Conservation (phyloP, 2,329 filamentous ascomycete genomes). For the Aspergillus nomiae region DNA sequence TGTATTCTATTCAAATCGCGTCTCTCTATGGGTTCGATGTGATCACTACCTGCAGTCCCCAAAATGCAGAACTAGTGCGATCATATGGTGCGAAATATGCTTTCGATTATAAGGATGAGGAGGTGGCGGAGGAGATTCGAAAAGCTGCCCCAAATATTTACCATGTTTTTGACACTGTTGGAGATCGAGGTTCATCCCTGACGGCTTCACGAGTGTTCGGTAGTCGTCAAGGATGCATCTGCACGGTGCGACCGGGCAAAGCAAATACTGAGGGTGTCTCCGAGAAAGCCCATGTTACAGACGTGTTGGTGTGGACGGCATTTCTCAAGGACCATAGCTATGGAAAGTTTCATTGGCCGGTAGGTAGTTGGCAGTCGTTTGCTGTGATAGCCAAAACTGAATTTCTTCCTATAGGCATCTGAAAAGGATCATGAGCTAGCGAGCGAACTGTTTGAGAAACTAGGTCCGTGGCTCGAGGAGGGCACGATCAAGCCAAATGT, state of each 20-base stretch:
- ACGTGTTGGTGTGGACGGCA: constrained; percentile 48
- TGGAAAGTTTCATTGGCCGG: constrained; percentile 39
- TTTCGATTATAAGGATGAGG: constrained; percentile 45
- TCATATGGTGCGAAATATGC: constrained; percentile 36
- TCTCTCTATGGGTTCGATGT: constrained; percentile 34
- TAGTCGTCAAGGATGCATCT: constrained; percentile 28
- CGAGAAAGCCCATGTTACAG: constrained; percentile 36
- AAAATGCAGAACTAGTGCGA: constrained; percentile 35
- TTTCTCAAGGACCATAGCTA: constrained; percentile 46
- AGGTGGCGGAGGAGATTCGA: constrained; percentile 40
- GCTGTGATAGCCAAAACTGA: neutral
- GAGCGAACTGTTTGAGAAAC: constrained; percentile 39
- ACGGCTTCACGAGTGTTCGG: constrained; percentile 34
- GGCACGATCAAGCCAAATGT: constrained; percentile 41
- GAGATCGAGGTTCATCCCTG: constrained; percentile 39
- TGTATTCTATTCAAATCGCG: constrained; percentile 42
- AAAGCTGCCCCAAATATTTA: constrained; percentile 33
- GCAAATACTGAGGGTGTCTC: constrained; percentile 40
- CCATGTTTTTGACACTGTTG: constrained; percentile 49
- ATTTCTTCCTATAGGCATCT: constrained; percentile 26
- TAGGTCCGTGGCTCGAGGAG: constrained; percentile 36
- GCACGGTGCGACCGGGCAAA: constrained; percentile 47
- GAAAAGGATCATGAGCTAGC: constrained; percentile 41
- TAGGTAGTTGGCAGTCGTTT: constrained; percentile 23
- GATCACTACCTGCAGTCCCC: constrained; percentile 40